These are phyloP conservation scores for Onygenales sp. DNA, from an alignment of 2,329 filamentous ascomycete species.

Conservation along the genomic window DNA sequence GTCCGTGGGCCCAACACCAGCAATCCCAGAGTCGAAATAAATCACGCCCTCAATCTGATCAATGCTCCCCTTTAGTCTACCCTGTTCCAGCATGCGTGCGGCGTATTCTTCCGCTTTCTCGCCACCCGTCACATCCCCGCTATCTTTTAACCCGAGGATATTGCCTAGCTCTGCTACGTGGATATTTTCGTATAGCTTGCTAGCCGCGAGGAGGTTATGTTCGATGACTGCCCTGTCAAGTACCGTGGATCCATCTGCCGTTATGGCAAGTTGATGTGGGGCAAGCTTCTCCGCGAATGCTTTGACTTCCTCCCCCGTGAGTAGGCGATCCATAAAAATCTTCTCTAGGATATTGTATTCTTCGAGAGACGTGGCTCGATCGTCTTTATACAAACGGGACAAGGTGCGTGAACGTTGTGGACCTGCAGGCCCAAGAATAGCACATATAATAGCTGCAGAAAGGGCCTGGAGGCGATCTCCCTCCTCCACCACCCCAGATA, in stretches of 20 bases:
- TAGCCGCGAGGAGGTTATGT: constrained; percentile 86
- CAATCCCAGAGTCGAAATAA: constrained; percentile 67
- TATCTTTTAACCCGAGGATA: constrained; percentile 61
- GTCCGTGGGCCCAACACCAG: constrained; percentile 54
- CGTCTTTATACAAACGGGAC: constrained; percentile 85
- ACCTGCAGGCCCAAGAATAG: constrained; percentile 83
- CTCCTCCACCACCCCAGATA: constrained; percentile 69
- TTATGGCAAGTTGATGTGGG: constrained; percentile 83
- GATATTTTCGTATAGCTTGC: constrained; percentile 69
- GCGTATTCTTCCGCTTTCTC: constrained; percentile 85
- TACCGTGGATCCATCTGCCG: constrained; percentile 84
- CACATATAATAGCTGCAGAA: constrained; percentile 80
- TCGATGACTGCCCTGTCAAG: constrained; percentile 89
- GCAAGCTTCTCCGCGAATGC: constrained; percentile 72
- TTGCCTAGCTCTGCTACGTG: constrained; percentile 63
- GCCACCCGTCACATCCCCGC: constrained; percentile 37
- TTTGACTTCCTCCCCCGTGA: constrained; percentile 71
- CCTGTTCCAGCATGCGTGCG: constrained; percentile 92
- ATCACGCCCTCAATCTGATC: constrained; percentile 88
- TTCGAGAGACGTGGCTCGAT: constrained; percentile 67
- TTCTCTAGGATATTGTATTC: constrained; percentile 79
- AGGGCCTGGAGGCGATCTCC: constrained; percentile 78
- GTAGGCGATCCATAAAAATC: constrained; percentile 86
- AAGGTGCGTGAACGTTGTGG: constrained; percentile 72
- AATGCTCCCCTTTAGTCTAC: constrained; percentile 75